A percentile compares a stretch with the other conserved stretches of the same genome.
Evolutionary conservation across 495 filamentous ascomycete species (phyloP).

Genomic region (Penicillium steckii): DNA sequence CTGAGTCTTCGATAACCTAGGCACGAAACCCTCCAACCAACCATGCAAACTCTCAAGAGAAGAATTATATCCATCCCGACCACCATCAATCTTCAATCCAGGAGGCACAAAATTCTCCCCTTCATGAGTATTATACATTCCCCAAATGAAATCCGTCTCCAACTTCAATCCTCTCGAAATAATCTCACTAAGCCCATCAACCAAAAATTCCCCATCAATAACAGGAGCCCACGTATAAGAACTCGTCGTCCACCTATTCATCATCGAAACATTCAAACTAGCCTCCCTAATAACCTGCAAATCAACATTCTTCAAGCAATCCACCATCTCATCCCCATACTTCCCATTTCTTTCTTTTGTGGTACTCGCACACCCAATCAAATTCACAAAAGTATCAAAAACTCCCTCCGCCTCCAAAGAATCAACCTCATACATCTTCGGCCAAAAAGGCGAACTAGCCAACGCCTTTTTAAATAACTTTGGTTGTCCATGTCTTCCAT

Average conservation of each 20-base stretch:
- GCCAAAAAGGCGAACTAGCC: conserved; percentile 62
- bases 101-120: conserved; percentile 58
- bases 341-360: background rate
- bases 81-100: conserved; percentile 34
- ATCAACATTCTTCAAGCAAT: conserved; percentile 49
- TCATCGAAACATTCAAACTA: conserved; percentile 39
- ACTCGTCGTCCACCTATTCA: conserved; percentile 49
- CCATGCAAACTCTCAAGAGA: conserved; percentile 41
- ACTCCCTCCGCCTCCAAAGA: conserved; percentile 48
- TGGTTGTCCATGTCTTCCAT: conserved; percentile 33
- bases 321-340: conserved; percentile 28
- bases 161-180: conserved; percentile 32
- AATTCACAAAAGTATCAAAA: conserved; percentile 41
- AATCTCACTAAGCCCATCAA: conserved; percentile 42
- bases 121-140: conserved; percentile 60
- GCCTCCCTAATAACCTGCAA: conserved; percentile 50
- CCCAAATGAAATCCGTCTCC: conserved; percentile 46
- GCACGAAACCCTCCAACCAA: conserved; percentile 55
- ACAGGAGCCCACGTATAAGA: conserved; percentile 61
- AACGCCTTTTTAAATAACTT: conserved; percentile 52
- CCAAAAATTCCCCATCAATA: conserved; percentile 54
- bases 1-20: conserved; percentile 38
- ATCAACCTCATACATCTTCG: conserved; percentile 54
- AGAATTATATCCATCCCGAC: conserved; percentile 43
- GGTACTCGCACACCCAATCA: conserved; percentile 43